Conservation (phyloP, 2,329 filamentous ascomycete genomes). For the Pyricularia pennisetigena region DNA sequence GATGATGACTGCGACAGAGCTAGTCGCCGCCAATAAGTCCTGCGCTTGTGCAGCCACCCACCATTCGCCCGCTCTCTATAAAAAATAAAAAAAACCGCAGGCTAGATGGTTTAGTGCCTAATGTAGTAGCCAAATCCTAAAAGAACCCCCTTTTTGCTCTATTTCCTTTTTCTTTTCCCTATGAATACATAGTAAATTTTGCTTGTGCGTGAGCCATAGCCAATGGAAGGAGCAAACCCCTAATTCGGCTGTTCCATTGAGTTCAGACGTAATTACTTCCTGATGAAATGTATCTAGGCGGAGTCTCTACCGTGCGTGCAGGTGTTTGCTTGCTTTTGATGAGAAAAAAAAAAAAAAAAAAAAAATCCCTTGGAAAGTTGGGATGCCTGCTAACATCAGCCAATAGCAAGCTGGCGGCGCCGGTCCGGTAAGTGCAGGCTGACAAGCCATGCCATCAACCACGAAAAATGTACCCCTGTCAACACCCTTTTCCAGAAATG, state of each 20-base stretch:
- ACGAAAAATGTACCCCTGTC: neutral
- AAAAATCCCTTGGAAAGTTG: neutral
- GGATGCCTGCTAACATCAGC: neutral
- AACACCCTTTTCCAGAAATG: neutral
- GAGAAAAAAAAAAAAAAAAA: neutral
- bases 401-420: neutral
- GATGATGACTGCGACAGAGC: neutral
- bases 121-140: neutral
- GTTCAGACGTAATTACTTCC: neutral
- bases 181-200: neutral
- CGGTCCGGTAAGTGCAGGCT: neutral
- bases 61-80: neutral
- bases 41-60: neutral
- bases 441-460: neutral
- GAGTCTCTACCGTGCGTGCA: neutral
- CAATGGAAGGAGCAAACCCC: neutral
- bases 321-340: neutral
- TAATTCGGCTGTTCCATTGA: neutral
- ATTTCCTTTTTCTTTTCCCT: neutral
- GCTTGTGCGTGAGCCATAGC: neutral
- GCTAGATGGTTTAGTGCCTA: neutral
- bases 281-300: neutral
- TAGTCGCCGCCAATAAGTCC: neutral
- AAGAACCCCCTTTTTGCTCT: neutral
- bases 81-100: neutral